phyloP scores from a whole-genome alignment of 2,329 filamentous ascomycete genomes.

The Penicillium aurantiogriseum region DNA sequence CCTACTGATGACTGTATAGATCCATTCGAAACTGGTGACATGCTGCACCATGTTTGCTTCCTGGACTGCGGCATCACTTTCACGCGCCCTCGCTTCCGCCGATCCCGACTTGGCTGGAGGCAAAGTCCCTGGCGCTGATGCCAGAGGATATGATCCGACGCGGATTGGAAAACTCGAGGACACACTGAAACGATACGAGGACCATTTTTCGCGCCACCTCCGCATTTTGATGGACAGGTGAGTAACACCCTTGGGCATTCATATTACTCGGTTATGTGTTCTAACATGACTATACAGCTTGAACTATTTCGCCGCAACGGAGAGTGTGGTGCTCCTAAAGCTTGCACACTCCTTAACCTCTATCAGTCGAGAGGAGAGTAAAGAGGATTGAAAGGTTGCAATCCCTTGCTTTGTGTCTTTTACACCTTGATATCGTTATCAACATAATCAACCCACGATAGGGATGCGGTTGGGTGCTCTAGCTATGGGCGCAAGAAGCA shows the following conservation, averaged over 20 bases:
- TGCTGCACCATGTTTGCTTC: constrained; percentile 92
- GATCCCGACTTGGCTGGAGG: constrained; percentile 68
- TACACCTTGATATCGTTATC: constrained; percentile 1
- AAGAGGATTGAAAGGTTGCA: constrained; percentile 1
- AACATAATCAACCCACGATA: neutral
- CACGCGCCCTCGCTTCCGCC: constrained; percentile 76
- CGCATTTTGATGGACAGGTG: constrained; percentile 87
- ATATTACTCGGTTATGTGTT: neutral
- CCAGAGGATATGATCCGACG: constrained; percentile 55
- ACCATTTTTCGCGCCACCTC: constrained; percentile 86
- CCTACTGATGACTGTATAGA: constrained; percentile 53
- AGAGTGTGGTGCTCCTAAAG: constrained; percentile 90
- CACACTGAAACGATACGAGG: constrained; percentile 86
- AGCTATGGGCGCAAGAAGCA: neutral
- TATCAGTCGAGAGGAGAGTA: constrained; percentile 43
- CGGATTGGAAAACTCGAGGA: constrained; percentile 77
- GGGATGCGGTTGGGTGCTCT: neutral
- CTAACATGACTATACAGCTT: constrained; percentile 43
- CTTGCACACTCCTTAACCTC: constrained; percentile 52
- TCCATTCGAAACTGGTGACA: constrained; percentile 95
- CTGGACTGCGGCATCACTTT: constrained; percentile 77
- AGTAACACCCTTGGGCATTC: neutral
- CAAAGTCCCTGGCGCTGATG: constrained; percentile 30
- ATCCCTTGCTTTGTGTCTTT: neutral
- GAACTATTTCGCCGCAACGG: constrained; percentile 95